These are phyloP conservation scores for Ceratocystis cacaofunesta DNA, from an alignment of 2,329 filamentous ascomycete genomes.

Conservation along the genomic window DNA sequence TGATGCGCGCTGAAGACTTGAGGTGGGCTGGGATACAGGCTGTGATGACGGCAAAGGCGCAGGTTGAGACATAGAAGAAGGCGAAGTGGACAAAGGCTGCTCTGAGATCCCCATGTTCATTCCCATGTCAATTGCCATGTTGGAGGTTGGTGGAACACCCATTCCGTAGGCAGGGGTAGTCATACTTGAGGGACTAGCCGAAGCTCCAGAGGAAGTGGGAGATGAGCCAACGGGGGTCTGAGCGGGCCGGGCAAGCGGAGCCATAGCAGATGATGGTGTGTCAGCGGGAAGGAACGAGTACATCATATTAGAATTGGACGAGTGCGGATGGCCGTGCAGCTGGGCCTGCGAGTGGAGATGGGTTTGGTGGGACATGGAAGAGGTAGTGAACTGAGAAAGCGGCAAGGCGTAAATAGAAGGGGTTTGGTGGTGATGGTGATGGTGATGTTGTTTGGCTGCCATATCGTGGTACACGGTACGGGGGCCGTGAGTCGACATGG, in stretches of 20 bases:
- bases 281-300: conserved; percentile 12
- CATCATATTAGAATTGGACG: conserved; percentile 11
- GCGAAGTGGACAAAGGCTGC: neutral
- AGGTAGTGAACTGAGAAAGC: neutral
- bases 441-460: conserved; percentile 8
- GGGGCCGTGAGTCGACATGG: conserved; percentile 10
- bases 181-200: neutral
- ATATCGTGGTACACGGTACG: conserved; percentile 8
- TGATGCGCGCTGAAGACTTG: conserved; percentile 12
- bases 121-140: conserved; percentile 6
- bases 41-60: neutral
- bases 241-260: neutral
- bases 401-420: conserved; percentile 5
- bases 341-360: conserved; percentile 3
- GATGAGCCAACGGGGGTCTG: neutral
- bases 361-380: neutral
- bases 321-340: neutral
- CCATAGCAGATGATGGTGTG: neutral
- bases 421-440: neutral
- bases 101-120: conserved; percentile 3
- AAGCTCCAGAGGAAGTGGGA: neutral
- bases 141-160: neutral
- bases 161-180: neutral
- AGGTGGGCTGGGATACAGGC: neutral
- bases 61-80: conserved; percentile 4